Conservation (phyloP, 2,329 filamentous ascomycete species). For the Colletotrichum gigasporum region DNA sequence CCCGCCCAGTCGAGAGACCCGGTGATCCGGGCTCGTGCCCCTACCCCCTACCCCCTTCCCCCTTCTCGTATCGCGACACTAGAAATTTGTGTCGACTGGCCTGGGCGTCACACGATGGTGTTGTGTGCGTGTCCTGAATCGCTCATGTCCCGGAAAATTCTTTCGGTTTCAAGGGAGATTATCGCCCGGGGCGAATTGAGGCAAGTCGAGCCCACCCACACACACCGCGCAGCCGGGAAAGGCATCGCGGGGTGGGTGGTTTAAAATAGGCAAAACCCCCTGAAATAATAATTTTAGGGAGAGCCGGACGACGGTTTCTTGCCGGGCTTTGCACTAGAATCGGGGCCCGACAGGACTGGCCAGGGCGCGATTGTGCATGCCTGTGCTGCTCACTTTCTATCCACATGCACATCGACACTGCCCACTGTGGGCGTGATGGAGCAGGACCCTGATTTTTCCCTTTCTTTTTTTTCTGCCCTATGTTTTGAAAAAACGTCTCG, state of each 20-base stretch:
- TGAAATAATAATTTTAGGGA: conserved; percentile 5
- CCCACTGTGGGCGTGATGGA: not conserved
- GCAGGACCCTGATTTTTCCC: not conserved
- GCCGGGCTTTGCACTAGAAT: too few relatives aligned
- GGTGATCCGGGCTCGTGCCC: not conserved
- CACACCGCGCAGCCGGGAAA: not conserved
- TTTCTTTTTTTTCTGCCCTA: not conserved
- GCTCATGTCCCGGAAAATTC: conserved; percentile 16
- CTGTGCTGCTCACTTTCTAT: not conserved
- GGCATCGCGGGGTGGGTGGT: not conserved
- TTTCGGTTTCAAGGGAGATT: conserved; percentile 29
- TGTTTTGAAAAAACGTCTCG: not conserved
- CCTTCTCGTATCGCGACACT: not conserved
- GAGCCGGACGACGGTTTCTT: not conserved
- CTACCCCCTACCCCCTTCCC: not conserved
- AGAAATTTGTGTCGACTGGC: not conserved
- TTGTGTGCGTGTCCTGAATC: conserved; percentile 6
- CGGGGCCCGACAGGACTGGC: not conserved
- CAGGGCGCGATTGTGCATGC: not conserved
- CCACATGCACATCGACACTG: not conserved
- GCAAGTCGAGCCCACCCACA: not conserved
- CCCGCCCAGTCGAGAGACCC: not conserved
- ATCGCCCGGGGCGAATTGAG: not conserved
- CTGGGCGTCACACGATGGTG: conserved; percentile 5
- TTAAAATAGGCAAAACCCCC: conserved; percentile 15